These are phyloP conservation scores for Didymellaceae sp. DNA, from an alignment of 2,329 filamentous ascomycete genomes.

Conservation along the genomic window DNA sequence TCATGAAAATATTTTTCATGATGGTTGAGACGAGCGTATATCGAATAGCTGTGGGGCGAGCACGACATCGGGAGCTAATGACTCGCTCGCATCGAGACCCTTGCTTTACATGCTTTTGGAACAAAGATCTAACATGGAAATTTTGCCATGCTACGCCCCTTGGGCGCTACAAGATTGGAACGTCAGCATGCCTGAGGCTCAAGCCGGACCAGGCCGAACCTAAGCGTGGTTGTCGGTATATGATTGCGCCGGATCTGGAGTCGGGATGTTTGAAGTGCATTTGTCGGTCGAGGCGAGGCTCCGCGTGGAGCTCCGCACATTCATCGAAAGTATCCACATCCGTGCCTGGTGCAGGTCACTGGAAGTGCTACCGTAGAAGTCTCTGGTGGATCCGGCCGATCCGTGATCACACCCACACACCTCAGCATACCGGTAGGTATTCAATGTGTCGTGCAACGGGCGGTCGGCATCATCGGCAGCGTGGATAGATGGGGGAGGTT, in stretches of 20 bases:
- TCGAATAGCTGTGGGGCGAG: slow-evolving; percentile 27
- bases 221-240: slow-evolving; percentile 4
- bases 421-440: neutral
- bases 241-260: neutral
- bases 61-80: slow-evolving; percentile 29
- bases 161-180: neutral
- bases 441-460: slow-evolving; percentile 4
- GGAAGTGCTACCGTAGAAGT: too few species aligned
- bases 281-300: slow-evolving; percentile 1
- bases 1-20: slow-evolving; percentile 22
- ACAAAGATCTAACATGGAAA: slow-evolving; percentile 2
- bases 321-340: neutral
- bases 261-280: neutral
- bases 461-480: neutral
- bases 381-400: neutral
- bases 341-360: neutral
- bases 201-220: slow-evolving; percentile 11
- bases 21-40: slow-evolving; percentile 18
- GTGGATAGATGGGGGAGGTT: too few species aligned
- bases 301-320: slow-evolving; percentile 4
- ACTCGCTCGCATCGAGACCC: slow-evolving; percentile 10
- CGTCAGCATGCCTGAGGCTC: slow-evolving; percentile 9
- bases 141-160: slow-evolving; percentile 13
- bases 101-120: slow-evolving; percentile 1
- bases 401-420: neutral